Base-by-base conservation (phyloP, 352 stramenopile genomes). In the Globisporangium canariense region DNA sequence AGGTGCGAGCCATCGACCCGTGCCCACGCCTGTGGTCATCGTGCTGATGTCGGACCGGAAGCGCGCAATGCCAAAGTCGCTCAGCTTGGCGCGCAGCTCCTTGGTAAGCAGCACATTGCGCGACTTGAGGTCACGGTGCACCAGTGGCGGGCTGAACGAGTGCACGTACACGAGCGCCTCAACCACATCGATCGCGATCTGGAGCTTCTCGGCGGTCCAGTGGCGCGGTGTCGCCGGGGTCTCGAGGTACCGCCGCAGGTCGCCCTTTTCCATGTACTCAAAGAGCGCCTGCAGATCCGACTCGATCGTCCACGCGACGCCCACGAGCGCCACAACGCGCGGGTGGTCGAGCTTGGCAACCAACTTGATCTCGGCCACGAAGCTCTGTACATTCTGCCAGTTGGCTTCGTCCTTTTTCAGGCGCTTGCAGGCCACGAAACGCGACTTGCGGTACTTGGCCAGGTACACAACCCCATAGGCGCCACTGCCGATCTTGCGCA, bases 41-140 rank as follows among this genome's bases (percentile, higher is more conserved):
- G 76, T 85, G 16, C 75, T 69, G 9, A 78, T 62, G 30, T 70
- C 58, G 0, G 73, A 80, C n/a, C 75, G 70, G 60, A 75, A 81
- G 5, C 78, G 67, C 13, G 81, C 78, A 6, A 75, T 66, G 4
- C 79, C 81, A 65, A 91, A 89, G 64, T 89, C 82, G 0, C 72
- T 79, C 47, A 91, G 58, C 50, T 91, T 89, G n/a, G 78, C 78
- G 13, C 71, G 55, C 61, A 83, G 46, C 2, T 1, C 71, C 0
- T 78, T 66, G 9, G 32, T 3, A 8, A 11, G 28, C 13, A 77
- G 47, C 22, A 91, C 69, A 22, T 88, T 88, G 0, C 79, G 71
- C 0, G 79, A 86, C 41, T 88, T 90, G 18, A 90, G 64, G 55
- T 90, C 79, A 10, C 81, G 79, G 43, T 90, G 81, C 6, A 90